Base-by-base conservation (phyloP, 176 grass and related monocot species). In the Chloris gayana region DNA sequence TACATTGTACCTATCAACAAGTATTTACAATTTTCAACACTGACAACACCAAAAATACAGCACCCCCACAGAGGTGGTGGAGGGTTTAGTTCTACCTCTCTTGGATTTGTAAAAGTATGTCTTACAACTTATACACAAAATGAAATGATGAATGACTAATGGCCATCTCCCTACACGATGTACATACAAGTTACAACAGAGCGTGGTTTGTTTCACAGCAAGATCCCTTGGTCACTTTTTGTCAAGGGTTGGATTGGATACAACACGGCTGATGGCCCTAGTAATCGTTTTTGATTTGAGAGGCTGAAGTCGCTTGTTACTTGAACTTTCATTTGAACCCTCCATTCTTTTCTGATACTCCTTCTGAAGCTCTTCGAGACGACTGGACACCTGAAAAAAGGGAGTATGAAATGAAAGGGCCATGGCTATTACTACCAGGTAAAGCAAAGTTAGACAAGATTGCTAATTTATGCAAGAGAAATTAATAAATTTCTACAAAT, bases 331-430 rank as follows among this genome's bases (percentile, higher is more conserved):
- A 74, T 56, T 79, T 25, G 72, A 80, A 32, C 64, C 73, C 0
- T 79, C 87, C 47, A 33, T 45, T 82, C 42, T 75, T 68, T 87
- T 93, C 69, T 84, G 85, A 76, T 99, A 88, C 44, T 83, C 90
- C 70, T 89, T 84, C 47, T 93, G 82, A 65, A 95, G 77, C 73
- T 95, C 92, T 74, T 82, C 84, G 22, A 98, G 88, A 33, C 78
- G 74, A 86, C 77, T 82, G 51, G 82, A 83, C 67, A 98, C 90
- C 96, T 98, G 78, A 64, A 88, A 87, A 75, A 26, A 18, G 69
- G 46, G 54, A 50, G 34, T 38, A 34, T 18, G 78, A 67, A 67
- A 37, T 37, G 35, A 37, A 17, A 60, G 22, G 50, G 57, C 17
- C 49, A 64, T 0, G 8, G 22, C 69, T 78, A n/a, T 70, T 26